Percentiles rank a stretch among this genome's conserved stretches.
phyloP scores from a whole-genome alignment of 306 rosid genomes.

The Biancaea sappan region DNA sequence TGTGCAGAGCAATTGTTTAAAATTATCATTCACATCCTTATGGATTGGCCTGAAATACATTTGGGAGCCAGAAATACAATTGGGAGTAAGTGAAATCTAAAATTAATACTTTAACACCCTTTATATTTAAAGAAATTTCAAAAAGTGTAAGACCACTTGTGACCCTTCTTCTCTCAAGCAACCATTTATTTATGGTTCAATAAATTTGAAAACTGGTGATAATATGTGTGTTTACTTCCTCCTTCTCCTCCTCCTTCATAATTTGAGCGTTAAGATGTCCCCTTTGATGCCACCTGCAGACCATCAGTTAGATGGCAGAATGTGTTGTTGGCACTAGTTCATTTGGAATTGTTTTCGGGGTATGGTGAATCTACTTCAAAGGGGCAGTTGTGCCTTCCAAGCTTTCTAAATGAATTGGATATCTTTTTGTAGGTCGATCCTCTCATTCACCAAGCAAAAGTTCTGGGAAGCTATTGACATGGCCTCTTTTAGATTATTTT shows the following conservation, averaged over 20 bases:
- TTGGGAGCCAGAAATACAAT: too few relatives aligned
- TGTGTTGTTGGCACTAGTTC: conserved; percentile 90
- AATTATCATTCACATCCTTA: neutral
- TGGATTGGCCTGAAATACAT: conserved; percentile 5
- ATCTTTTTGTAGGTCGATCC: too few relatives aligned
- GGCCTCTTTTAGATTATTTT: too few relatives aligned
- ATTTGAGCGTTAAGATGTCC: conserved; percentile 19
- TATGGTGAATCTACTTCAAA: conserved; percentile 32
- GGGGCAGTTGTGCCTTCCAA: neutral
- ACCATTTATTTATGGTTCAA: conserved; percentile 2
- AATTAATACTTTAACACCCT: neutral
- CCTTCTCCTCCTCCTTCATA: neutral
- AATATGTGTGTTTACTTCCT: neutral
- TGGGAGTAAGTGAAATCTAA: conserved; percentile 7
- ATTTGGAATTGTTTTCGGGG: conserved; percentile 89
- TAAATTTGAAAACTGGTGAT: conserved; percentile 24
- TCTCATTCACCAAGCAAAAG: too few relatives aligned
- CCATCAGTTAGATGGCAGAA: conserved; percentile 95
- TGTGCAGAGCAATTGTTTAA: neutral
- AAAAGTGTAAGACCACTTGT: neutral
- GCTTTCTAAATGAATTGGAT: too few relatives aligned
- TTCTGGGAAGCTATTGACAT: too few relatives aligned
- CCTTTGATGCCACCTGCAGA: conserved; percentile 50
- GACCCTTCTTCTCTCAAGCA: neutral
- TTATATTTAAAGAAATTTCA: neutral